Evolutionary conservation across 129 eudicot genomes (phyloP), one percentile per base, ranked within the genome.

Genomic region (Dittrichia graveolens): DNA sequence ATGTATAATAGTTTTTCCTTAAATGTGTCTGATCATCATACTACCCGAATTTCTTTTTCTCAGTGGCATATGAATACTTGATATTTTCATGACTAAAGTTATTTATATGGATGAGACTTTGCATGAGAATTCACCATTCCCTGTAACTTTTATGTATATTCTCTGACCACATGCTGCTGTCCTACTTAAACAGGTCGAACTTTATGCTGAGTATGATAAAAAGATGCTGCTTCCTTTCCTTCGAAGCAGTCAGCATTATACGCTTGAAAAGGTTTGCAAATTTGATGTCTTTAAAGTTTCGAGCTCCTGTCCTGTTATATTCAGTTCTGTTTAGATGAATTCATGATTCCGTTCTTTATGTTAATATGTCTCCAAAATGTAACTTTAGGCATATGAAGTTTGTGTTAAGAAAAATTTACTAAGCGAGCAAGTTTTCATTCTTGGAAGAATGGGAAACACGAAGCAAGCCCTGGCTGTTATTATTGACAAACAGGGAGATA

Each of bases 201-300:
- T 94, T 45, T 94, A 90, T 75, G 97, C 96, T 4, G 97, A 94
- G 7, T 90, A 82, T 78, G 99, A 90, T 80, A 60, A 80, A 58
- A 90, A 88, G 64, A 94, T 90, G 97, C 85, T 94, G 71, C 96
- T 94, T 84, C 93, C 97, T 42, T 94, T 94, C 69, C 93, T 94
- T 49, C 96, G 99, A 3, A 90, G 92, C 63, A 94, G 99, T 79
- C 99, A 90, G 77, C 99, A 94, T 78, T 94, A 90, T 76, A 90
- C 69, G 80, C 88, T 94, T 59, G 99, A 94, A 75, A 94, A 94
- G 99, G 99, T 90, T 59, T 67, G 76, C 61, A 31, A 62, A 77
- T 15, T 49, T 43, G 48, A 69, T 42, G 43, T 39, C 61, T 69
- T 4, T 14, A 49, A 75, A 56, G 3, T 42, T 65, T 2, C 18